Evolutionary conservation across 345 rosid species (phyloP).

Genomic region (Gossypioides kirkii): DNA sequence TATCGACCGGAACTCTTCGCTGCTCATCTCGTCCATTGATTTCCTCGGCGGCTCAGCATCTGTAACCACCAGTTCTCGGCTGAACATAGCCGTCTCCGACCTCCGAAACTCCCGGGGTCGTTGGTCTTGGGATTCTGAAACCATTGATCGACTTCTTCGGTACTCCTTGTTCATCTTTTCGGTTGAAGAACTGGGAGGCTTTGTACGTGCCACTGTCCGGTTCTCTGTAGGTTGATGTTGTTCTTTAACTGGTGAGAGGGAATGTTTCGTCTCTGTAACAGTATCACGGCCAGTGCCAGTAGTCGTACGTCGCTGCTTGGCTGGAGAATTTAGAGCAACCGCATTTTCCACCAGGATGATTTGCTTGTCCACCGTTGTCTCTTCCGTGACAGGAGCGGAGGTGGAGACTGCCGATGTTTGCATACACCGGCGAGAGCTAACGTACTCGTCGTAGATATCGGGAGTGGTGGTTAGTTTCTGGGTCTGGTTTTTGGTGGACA

Average conservation of each 20-base stretch:
- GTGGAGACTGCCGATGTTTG: background rate
- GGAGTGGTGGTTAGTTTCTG: background rate
- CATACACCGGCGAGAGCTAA: background rate
- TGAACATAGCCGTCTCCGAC: slow-evolving; percentile 8
- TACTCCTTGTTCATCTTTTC: background rate
- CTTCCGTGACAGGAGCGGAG: background rate
- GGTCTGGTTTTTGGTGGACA: background rate
- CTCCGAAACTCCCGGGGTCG: background rate
- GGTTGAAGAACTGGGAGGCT: background rate
- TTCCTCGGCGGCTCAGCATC: slow-evolving; percentile 1
- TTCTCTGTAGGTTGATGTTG: background rate
- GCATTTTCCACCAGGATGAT: slow-evolving; percentile 12
- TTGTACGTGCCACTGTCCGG: background rate
- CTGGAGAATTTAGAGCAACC: background rate
- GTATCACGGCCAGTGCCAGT: background rate
- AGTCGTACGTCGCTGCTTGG: background rate
- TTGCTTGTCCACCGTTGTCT: background rate
- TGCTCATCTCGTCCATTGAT: slow-evolving; percentile 28
- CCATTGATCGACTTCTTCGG: slow-evolving; percentile 11
- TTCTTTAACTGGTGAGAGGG: slow-evolving; percentile 6
- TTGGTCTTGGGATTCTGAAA: background rate
- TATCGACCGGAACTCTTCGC: slow-evolving; percentile 27
- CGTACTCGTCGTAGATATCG: slow-evolving; percentile 15
- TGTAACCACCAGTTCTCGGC: background rate
- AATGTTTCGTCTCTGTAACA: background rate